These are phyloP conservation scores for Botryotinia convoluta DNA, from an alignment of 2,329 filamentous ascomycete genomes.

Conservation along the genomic window DNA sequence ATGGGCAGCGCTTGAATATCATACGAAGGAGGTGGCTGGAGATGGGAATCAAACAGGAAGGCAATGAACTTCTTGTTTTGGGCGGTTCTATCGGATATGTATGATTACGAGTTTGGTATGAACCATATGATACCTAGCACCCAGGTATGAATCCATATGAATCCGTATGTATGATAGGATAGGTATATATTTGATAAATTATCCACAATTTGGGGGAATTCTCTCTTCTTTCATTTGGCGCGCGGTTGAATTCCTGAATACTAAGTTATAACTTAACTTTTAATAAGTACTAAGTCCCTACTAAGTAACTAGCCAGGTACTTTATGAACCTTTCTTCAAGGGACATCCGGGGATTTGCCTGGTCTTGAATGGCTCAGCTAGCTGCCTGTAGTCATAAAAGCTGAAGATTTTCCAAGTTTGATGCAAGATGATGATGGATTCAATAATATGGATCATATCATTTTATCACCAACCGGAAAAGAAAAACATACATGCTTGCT, in stretches of 20 bases:
- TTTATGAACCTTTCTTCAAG: neutral
- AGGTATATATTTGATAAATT: neutral
- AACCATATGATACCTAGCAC: neutral
- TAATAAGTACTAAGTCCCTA: neutral
- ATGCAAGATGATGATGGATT: slow-evolving; percentile 8
- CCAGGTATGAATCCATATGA: neutral
- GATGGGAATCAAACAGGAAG: neutral
- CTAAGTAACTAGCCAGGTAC: neutral
- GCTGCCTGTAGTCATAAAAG: neutral
- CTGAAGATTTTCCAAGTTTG: neutral
- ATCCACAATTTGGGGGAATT: neutral
- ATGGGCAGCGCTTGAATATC: neutral
- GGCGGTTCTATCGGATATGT: slow-evolving; percentile 2
- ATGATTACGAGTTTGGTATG: neutral
- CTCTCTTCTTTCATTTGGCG: neutral
- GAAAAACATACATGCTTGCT: neutral
- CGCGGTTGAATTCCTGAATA: slow-evolving; percentile 5
- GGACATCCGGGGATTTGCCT: neutral
- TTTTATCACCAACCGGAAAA: neutral
- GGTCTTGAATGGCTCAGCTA: neutral
- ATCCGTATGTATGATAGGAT: neutral
- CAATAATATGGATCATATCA: neutral
- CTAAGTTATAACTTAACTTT: neutral
- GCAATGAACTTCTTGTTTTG: neutral
- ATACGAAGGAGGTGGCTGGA: neutral